Conservation (phyloP, 164 flowering plant species). For the Umbellularia californica region DNA sequence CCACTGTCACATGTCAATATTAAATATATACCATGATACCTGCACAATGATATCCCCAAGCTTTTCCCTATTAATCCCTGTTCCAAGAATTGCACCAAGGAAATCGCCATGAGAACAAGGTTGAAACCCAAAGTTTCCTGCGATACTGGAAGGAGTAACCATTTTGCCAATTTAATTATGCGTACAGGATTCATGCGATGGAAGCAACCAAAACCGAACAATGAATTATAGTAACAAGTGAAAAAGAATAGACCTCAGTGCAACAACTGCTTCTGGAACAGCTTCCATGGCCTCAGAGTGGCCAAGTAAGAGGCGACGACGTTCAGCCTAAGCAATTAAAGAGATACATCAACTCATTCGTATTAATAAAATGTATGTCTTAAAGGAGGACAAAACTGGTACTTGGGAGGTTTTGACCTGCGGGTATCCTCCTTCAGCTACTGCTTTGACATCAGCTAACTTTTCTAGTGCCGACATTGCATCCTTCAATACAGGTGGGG, state of each 20-base stretch:
- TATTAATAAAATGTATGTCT: not conserved
- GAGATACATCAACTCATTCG: not conserved
- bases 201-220: slow-evolving; percentile 3
- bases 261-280: slow-evolving; percentile 72
- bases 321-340: slow-evolving; percentile 66
- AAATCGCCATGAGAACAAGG: slow-evolving; percentile 93
- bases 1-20: too few species aligned
- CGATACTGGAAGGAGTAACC: slow-evolving; percentile 45
- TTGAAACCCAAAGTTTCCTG: slow-evolving; percentile 82
- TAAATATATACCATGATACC: slow-evolving; percentile 31
- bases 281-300: slow-evolving; percentile 54
- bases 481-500: slow-evolving; percentile 72
- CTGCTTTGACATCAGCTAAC: slow-evolving; percentile 59
- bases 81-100: slow-evolving; percentile 91
- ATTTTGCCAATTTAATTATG: not conserved
- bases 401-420: slow-evolving; percentile 41
- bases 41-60: slow-evolving; percentile 88
- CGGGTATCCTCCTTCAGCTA: slow-evolving; percentile 86
- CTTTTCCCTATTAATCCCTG: slow-evolving; percentile 85
- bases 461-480: slow-evolving; percentile 62
- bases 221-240: not conserved
- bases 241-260: slow-evolving; percentile 46
- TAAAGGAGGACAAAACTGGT: not conserved
- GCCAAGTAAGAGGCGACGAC: slow-evolving; percentile 84
- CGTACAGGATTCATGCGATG: not conserved